Evolutionary conservation across 257 asterid species (phyloP), one percentile per base, ranked within the genome.

Genomic region (Jacaranda mimosifolia): DNA sequence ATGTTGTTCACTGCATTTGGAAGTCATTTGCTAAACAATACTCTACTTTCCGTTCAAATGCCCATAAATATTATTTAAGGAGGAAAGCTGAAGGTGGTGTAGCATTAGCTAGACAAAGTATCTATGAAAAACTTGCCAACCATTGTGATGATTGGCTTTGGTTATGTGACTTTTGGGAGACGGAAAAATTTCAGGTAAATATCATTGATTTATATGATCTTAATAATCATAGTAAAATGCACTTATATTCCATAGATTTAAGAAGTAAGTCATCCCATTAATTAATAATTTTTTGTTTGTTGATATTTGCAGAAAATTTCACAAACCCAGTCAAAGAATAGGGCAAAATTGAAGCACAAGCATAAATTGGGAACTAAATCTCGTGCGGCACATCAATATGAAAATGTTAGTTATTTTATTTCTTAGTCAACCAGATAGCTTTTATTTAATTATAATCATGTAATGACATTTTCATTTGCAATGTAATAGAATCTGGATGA

Each of bases 331-430:
- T 60, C 43, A 17, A 60, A 32, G 15, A 60, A 60, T 60, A 60
- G 14, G 9, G 66, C 39, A 21, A 60, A 60, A 35, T 13, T 21
- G 6, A 59, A 7, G 66, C 14, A 32, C 15, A 9, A 59, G 6
- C 42, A 59, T 21, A 59, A 59, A 59, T 11, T 60, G n/a, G 66
- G 66, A 5, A 60, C 66, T 35, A 60, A 32, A 60, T 60, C 66
- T 35, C 42, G n/a, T 60, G 66, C 7, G 40, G 66, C 40, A 9
- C 42, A 32, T 60, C 66, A 60, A 3, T 60, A 7, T 60, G 15
- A 60, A 40, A 60, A 60, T 26, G 15, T 60, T 1, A 60, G 42
- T 26, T 35, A 8, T 21, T 21, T 7, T 14, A 21, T 35, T 21
- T 60, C 6, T 13, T 11, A 52, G 57, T 52, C n/a, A 11, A 52